Evolutionary conservation across 805 yeast species (phyloP).

Genomic region (Lipomyces sp.): DNA sequence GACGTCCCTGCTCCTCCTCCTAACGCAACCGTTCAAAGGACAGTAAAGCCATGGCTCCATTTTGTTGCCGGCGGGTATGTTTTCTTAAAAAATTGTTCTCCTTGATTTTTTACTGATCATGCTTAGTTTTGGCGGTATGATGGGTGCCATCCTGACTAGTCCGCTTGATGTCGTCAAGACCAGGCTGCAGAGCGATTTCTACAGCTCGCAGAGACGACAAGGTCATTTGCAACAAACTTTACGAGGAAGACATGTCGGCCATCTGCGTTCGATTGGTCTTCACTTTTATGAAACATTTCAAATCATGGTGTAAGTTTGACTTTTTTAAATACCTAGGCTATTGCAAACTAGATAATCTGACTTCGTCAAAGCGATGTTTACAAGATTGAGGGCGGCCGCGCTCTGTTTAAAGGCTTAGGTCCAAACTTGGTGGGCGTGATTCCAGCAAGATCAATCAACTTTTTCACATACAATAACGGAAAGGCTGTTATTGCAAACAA

Average conservation of each 20-base stretch:
- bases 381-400: constrained; percentile 72
- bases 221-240: constrained; percentile 14
- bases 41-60: constrained; percentile 46
- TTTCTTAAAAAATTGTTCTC: neutral
- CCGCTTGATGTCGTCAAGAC: constrained; percentile 96
- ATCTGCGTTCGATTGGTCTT: constrained; percentile 48
- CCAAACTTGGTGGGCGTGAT: constrained; percentile 97
- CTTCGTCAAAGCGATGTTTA: constrained; percentile 67
- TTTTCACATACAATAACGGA: constrained; percentile 93
- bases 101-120: neutral
- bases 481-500: constrained; percentile 67
- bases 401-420: constrained; percentile 91
- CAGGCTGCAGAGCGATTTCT: constrained; percentile 85
- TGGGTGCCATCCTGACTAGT: constrained; percentile 90
- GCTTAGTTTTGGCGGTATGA: constrained; percentile 88
- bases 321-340: neutral
- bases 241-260: constrained; percentile 25
- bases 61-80: constrained; percentile 44
- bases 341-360: neutral
- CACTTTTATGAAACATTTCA: constrained; percentile 82
- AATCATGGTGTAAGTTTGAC: constrained; percentile 46
- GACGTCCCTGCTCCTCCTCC: no score
- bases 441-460: constrained; percentile 95
- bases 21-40: constrained; percentile 9
- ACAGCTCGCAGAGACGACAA: constrained; percentile 33